Evolutionary conservation across 2,329 filamentous ascomycete genomes (phyloP), one percentile per base, ranked within the genome.

Genomic region (Paracoccidioides brasiliensis): DNA sequence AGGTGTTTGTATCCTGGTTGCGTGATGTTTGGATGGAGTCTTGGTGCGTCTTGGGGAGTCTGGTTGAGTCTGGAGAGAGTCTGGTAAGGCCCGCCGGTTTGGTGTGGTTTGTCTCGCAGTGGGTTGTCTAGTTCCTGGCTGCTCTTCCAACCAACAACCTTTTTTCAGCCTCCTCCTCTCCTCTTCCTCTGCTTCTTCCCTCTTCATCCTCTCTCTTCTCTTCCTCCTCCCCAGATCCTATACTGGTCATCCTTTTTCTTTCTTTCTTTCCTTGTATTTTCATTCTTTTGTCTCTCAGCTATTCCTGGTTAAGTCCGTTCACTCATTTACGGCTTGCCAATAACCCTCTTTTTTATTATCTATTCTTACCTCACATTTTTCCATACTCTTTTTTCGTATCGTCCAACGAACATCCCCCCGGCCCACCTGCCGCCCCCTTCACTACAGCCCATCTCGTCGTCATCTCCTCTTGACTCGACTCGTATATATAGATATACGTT

Each of bases 321-420:
- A 76, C 74, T 78, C 75, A 67, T 77, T 78, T 68, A 76, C 73
- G 74, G 73, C 72, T 68, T 66, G 69, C 70, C 67, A 66, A 69
- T 35, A 37, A 55, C 56, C 15, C 42, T 58, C 58, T 61, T 49
- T 52, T 59, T 58, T 48, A 10, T 28, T 45, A 4, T 30, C 30
- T 45, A 8, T 30, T 3, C 15, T 14, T 33, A 2, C 7, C 37
- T 8, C 37, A 2, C 37, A 38, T 8, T 35, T 35, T 46, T 54
- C 46, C 40, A 32, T 41, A 10, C 49, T 43, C 50, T 51, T 35
- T 38, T 68, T 71, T 58, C 56, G 44, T 54, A 46, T 46, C 46
- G 44, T 45, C 53, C 42, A 28, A 35, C 35, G 30, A 22, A 22
- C 22, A 22, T 22, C 22, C 22, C 22, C 22, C 22, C 22, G 22